Conservation (phyloP, 2,329 filamentous ascomycete genomes). For the Lojkania enalia region DNA sequence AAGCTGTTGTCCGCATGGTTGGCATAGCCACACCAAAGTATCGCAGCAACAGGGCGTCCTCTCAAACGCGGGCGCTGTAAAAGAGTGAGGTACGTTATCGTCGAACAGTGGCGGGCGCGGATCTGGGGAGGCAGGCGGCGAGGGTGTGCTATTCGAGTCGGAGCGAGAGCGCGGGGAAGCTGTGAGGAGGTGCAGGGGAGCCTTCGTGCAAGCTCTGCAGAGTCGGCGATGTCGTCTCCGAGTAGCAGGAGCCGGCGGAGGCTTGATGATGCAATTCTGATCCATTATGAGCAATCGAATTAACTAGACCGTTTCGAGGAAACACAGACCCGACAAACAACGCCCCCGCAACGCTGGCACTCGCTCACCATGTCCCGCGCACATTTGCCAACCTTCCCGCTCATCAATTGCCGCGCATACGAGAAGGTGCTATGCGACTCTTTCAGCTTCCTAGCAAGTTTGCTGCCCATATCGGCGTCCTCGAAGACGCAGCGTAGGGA, state of each 20-base stretch:
- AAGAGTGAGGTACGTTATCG: constrained; percentile 33
- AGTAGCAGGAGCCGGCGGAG: constrained; percentile 68
- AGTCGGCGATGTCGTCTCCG: constrained; percentile 79
- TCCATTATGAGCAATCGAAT: constrained; percentile 17
- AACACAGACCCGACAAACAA: constrained; percentile 77
- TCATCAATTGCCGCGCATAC: constrained; percentile 46
- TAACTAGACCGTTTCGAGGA: neutral
- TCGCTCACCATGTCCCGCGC: constrained; percentile 85
- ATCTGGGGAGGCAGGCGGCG: constrained; percentile 28
- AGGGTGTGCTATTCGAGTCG: constrained; percentile 23
- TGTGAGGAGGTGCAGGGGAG: constrained; percentile 64
- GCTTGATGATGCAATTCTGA: constrained; percentile 89
- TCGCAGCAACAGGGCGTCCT: constrained; percentile 62
- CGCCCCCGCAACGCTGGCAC: constrained; percentile 74
- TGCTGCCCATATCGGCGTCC: constrained; percentile 55
- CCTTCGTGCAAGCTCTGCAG: constrained; percentile 73
- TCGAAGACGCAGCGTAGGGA: constrained; percentile 84
- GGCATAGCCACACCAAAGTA: constrained; percentile 78
- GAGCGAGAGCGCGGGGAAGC: constrained; percentile 25
- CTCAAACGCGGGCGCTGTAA: constrained; percentile 54
- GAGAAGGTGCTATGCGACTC: constrained; percentile 22
- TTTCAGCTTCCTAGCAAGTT: constrained; percentile 49
- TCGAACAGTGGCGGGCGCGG: constrained; percentile 22
- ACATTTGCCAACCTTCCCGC: constrained; percentile 75
- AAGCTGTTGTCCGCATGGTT: constrained; percentile 76